Base-by-base conservation (phyloP, 2,329 filamentous ascomycete species). In the Stemphylium vesicarium region DNA sequence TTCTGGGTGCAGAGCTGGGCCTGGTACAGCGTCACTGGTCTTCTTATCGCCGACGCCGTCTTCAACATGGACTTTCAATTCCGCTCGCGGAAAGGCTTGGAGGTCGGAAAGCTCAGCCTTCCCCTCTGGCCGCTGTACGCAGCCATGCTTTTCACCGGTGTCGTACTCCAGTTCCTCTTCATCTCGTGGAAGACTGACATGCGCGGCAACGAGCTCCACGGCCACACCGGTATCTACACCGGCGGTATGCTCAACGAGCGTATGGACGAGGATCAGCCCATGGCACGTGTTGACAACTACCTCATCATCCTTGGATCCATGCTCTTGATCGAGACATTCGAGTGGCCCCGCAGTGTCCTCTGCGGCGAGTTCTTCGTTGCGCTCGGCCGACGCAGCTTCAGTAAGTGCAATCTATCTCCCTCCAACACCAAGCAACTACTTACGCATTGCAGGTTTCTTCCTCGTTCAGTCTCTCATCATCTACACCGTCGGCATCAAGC, bases 1-100 rank as follows among this genome's bases (percentile, higher is more conserved):
- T 81, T 76, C 70, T 81, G 79, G 79, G 76, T 79, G 5, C 76
- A 80, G 59, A 76, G 72, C 9, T 81, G 78, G 76, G 78, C 78
- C 0, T 80, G 78, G 78, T 80, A 77, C 56, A 75, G 76, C 13
- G 71, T 80, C 36, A 75, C 76, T 1, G 78, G 76, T 4, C 69
- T 81, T 0, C 67, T 96, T 6, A 60, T 80, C 22, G 73, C 76
- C 5, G 79, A 81, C 49, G 67, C 73, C 13, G 72, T 77, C 12
- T 65, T 77, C 49, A 77, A 79, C 57, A 78, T 79, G 72, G 64
- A 77, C 40, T 75, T 80, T 47, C 67, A 64, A 42, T 41, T 18
- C 44, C 64, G 62, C 38, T 67, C 68, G 6, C 49, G 50, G 7
- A 44, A 38, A 13, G 69, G 68, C 0, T 44, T 69, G 9, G 45